A percentile compares a stretch with the other conserved stretches of the same genome.
Conservation (phyloP, 345 rosid species). For the Eucalyptus polyanthemos region DNA sequence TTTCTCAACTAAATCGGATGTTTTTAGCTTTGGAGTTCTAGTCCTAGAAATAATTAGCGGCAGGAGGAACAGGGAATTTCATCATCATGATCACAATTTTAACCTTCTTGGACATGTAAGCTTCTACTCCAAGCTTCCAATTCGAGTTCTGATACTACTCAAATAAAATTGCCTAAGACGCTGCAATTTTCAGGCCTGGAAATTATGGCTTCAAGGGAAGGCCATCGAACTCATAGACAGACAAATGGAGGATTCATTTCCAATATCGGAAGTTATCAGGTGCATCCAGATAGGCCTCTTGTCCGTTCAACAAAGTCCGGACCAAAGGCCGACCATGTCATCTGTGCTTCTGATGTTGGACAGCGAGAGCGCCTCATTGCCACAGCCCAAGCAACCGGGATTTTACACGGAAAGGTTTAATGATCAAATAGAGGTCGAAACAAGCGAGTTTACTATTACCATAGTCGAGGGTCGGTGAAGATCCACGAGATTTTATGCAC, state of each 20-base stretch:
- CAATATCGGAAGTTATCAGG: background rate
- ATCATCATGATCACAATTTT: background rate
- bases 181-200: background rate
- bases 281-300: background rate
- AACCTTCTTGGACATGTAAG: background rate
- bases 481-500: background rate
- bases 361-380: background rate
- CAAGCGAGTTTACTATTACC: background rate
- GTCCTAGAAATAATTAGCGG: background rate
- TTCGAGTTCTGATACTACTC: background rate
- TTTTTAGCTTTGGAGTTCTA: background rate
- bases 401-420: background rate
- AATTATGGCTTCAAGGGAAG: slow-evolving; percentile 2
- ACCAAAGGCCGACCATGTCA: background rate
- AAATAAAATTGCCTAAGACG: background rate
- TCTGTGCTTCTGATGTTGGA: background rate
- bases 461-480: background rate
- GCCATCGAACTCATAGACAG: slow-evolving; percentile 17
- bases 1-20: background rate
- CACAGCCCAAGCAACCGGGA: background rate
- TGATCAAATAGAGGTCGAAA: background rate
- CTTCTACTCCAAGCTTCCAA: background rate
- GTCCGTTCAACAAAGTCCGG: background rate
- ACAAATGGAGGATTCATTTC: background rate
- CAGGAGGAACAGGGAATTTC: background rate